Evolutionary conservation across 495 filamentous ascomycete genomes (phyloP).

Genomic region (Aspergillus biplanus): DNA sequence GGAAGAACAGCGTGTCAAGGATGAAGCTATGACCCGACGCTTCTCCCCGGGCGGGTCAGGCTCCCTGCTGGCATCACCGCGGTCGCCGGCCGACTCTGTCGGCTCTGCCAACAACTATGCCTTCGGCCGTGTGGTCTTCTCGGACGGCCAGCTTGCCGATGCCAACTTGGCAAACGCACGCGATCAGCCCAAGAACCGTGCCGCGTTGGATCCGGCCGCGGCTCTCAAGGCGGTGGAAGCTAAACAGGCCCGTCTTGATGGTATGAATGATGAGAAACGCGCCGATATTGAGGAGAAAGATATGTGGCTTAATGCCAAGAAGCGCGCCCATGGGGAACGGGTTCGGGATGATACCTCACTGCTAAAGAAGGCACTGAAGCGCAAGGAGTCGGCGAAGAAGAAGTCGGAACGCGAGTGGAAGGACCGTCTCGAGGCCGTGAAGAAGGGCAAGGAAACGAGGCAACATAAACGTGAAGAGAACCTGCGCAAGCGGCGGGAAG

Average conservation of each 20-base stretch:
- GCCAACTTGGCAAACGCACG: constrained; percentile 64
- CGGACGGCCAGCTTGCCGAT: constrained; percentile 78
- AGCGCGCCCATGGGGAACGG: constrained; percentile 86
- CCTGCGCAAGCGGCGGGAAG: constrained; percentile 79
- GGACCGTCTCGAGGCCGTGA: constrained; percentile 75
- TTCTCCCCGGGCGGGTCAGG: constrained; percentile 56
- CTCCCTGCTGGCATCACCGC: constrained; percentile 60
- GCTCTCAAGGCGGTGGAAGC: constrained; percentile 69
- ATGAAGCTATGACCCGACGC: constrained; percentile 65
- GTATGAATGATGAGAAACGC: constrained; percentile 75
- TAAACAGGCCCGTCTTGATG: constrained; percentile 71
- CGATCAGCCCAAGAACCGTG: constrained; percentile 65
- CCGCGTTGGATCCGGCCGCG: constrained; percentile 69
- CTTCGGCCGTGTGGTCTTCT: constrained; percentile 85
- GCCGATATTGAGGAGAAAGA: constrained; percentile 91
- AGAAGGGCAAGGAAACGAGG: constrained; percentile 72
- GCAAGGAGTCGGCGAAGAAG: constrained; percentile 85
- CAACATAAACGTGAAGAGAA: constrained; percentile 92
- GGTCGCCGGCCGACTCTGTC: constrained; percentile 48
- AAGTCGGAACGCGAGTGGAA: constrained; percentile 91
- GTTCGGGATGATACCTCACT: constrained; percentile 86
- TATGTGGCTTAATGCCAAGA: constrained; percentile 87
- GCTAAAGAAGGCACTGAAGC: constrained; percentile 92
- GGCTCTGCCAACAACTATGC: constrained; percentile 68
- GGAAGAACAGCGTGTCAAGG: constrained; percentile 70